Evolutionary conservation across 805 yeast species (phyloP).

Genomic region (Wickerhamiella qilinensis): DNA sequence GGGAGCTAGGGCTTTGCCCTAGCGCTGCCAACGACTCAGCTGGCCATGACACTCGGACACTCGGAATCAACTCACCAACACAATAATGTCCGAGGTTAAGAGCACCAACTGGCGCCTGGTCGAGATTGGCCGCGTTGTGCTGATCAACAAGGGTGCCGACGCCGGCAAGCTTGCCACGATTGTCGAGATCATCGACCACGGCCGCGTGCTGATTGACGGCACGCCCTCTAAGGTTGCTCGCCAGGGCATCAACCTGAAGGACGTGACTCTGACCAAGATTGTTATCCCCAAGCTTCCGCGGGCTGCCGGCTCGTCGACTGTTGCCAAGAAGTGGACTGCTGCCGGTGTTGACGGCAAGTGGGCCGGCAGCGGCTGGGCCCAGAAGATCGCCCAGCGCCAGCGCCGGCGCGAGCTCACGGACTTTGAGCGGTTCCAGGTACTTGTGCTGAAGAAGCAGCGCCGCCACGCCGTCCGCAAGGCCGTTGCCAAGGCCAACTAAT

Average conservation of each 20-base stretch:
- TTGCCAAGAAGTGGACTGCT: slow-evolving; percentile 86
- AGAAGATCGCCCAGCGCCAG: slow-evolving; percentile 91
- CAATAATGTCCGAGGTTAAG: slow-evolving; percentile 30
- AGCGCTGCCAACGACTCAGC: neutral
- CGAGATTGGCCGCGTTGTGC: slow-evolving; percentile 98
- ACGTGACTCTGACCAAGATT: slow-evolving; percentile 84
- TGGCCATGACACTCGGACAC: neutral
- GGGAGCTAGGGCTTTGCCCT: slow-evolving; percentile 1
- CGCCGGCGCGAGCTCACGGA: slow-evolving; percentile 87
- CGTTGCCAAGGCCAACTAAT: slow-evolving; percentile 65
- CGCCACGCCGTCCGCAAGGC: slow-evolving; percentile 90
- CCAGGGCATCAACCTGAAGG: slow-evolving; percentile 78
- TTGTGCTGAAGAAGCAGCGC: slow-evolving; percentile 95
- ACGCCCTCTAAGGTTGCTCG: slow-evolving; percentile 79
- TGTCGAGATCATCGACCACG: slow-evolving; percentile 98
- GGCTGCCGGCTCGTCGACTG: slow-evolving; percentile 78
- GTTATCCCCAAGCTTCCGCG: slow-evolving; percentile 78
- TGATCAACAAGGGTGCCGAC: slow-evolving; percentile 59
- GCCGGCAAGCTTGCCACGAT: slow-evolving; percentile 85
- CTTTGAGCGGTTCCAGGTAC: slow-evolving; percentile 99
- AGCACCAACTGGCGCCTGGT: slow-evolving; percentile 98
- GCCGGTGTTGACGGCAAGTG: slow-evolving; percentile 80
- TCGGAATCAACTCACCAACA: neutral
- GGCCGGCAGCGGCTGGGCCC: slow-evolving; percentile 92
- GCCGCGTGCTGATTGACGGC: slow-evolving; percentile 96